Conservation (phyloP, 2,329 filamentous ascomycete species). For the Sarocladium brachiariae region DNA sequence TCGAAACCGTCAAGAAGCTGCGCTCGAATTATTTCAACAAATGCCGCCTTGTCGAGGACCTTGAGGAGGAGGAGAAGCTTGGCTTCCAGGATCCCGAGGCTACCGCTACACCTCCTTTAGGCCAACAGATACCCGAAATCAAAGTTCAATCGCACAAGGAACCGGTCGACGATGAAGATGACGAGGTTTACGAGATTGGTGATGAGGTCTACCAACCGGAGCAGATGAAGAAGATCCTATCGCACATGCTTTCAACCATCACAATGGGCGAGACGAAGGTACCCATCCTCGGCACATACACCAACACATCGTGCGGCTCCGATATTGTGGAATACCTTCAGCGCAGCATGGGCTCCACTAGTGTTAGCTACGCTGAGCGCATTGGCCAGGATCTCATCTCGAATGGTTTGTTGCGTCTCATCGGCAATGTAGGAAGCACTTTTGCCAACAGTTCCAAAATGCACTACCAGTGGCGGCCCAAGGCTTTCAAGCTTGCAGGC, state of each 20-base stretch:
- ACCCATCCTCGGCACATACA: slow-evolving; percentile 88
- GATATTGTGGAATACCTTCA: slow-evolving; percentile 97
- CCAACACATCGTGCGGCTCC: slow-evolving; percentile 83
- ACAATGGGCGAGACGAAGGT: slow-evolving; percentile 89
- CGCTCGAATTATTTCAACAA: slow-evolving; percentile 98
- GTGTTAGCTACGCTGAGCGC: slow-evolving; percentile 82
- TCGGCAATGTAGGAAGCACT: slow-evolving; percentile 89
- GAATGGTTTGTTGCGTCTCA: slow-evolving; percentile 78
- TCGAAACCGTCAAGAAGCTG: slow-evolving; percentile 84
- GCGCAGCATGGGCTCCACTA: slow-evolving; percentile 75
- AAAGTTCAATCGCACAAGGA: slow-evolving; percentile 69
- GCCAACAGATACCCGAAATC: slow-evolving; percentile 68
- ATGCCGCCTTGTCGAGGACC: slow-evolving; percentile 87
- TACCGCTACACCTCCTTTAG: slow-evolving; percentile 54
- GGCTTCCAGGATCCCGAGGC: slow-evolving; percentile 83
- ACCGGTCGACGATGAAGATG: slow-evolving; percentile 61
- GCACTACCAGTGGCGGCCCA: slow-evolving; percentile 95
- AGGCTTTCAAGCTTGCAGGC: slow-evolving; percentile 81
- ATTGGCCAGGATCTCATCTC: slow-evolving; percentile 90
- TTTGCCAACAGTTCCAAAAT: slow-evolving; percentile 97
- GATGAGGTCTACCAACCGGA: slow-evolving; percentile 81
- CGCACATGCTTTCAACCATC: slow-evolving; percentile 80
- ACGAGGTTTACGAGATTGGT: slow-evolving; percentile 81
- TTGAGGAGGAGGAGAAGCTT: slow-evolving; percentile 97
- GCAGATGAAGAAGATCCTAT: slow-evolving; percentile 83